Conservation (phyloP, 2,329 filamentous ascomycete species). For the Aureobasidium sp. region DNA sequence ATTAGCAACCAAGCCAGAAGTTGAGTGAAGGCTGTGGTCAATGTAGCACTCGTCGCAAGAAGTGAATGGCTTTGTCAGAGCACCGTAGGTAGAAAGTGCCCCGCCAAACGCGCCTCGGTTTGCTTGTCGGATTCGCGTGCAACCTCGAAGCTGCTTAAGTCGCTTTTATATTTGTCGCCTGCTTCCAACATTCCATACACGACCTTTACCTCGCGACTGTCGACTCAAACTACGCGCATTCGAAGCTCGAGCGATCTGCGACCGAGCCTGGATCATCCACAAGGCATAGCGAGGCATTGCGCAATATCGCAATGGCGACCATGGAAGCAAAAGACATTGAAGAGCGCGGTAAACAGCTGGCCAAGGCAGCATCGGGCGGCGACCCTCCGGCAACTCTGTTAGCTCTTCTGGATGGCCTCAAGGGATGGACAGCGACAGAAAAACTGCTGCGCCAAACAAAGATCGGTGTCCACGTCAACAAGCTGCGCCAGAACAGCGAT, state of each 20-base stretch:
- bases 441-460: constrained; percentile 86
- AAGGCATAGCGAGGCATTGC: neutral
- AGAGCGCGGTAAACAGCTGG: constrained; percentile 67
- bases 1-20: neutral
- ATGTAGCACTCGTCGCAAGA: neutral
- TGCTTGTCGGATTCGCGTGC: neutral
- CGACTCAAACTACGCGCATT: neutral
- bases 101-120: neutral
- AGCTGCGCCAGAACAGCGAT: constrained; percentile 74
- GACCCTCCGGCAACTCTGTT: constrained; percentile 68
- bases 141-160: neutral
- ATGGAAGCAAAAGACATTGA: constrained; percentile 83
- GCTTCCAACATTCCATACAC: neutral
- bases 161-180: neutral
- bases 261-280: neutral
- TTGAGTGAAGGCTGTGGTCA: neutral
- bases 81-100: neutral
- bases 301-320: constrained; percentile 18
- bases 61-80: neutral
- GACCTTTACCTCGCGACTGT: neutral
- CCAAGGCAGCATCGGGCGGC: constrained; percentile 68
- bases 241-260: neutral
- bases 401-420: constrained; percentile 69
- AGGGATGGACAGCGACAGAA: constrained; percentile 75
- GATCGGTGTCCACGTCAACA: constrained; percentile 84